Evolutionary conservation across 495 filamentous ascomycete species (phyloP).

Genomic region (Clavariopsis aquatica): DNA sequence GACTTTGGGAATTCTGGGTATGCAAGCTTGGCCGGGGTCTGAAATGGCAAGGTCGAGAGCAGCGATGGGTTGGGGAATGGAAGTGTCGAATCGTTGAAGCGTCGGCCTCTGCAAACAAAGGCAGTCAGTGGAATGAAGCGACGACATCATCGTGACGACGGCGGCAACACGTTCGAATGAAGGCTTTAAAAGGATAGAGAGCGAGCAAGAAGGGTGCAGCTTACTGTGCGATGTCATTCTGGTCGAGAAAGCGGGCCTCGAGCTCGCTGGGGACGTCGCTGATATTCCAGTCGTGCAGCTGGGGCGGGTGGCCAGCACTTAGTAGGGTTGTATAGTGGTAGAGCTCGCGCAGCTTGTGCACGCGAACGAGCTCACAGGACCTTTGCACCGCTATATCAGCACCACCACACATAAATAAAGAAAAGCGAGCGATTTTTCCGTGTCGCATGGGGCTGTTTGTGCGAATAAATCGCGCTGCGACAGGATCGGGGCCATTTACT

Average conservation of each 20-base stretch:
- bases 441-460: conserved; percentile 40
- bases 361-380: conserved; percentile 73
- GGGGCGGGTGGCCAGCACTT: conserved; percentile 47
- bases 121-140: conserved; percentile 31
- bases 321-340: conserved; percentile 60
- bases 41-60: conserved; percentile 25
- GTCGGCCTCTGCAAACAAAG: conserved; percentile 55
- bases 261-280: conserved; percentile 45
- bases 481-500: conserved; percentile 42
- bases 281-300: conserved; percentile 51
- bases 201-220: conserved; percentile 43
- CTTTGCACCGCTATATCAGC: conserved; percentile 50
- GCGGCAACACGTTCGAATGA: not conserved
- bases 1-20: conserved; percentile 1
- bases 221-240: conserved; percentile 76
- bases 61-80: conserved; percentile 47
- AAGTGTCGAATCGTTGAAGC: conserved; percentile 53
- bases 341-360: conserved; percentile 81
- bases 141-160: conserved; percentile 26
- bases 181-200: conserved; percentile 8
- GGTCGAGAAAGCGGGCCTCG: conserved; percentile 66
- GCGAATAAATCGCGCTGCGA: conserved; percentile 37
- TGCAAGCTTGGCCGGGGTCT: conserved; percentile 23
- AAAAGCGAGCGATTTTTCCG: conserved; percentile 43
- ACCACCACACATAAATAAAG: conserved; percentile 38